Conservation (phyloP, 2,329 filamentous ascomycete species). For the Tolypocladium capitatum region DNA sequence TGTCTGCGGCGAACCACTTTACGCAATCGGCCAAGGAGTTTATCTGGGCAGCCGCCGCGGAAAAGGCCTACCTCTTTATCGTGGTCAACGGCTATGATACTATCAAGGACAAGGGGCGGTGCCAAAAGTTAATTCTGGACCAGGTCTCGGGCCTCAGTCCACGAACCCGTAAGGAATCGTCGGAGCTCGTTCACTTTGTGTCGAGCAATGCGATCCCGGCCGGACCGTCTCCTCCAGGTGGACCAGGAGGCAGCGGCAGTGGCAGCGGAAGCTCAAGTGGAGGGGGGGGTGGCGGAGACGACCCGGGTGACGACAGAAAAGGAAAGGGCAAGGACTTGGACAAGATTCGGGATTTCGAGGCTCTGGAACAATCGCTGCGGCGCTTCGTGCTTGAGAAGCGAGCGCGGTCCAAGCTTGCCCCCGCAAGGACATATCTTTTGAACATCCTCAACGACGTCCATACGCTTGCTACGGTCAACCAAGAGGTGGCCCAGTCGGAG, state of each 20-base stretch:
- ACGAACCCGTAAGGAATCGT: conserved; percentile 80
- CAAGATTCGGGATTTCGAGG: conserved; percentile 79
- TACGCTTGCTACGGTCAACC: conserved; percentile 72
- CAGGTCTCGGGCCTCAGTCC: conserved; percentile 83
- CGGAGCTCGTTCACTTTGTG: conserved; percentile 92
- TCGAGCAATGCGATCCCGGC: conserved; percentile 91
- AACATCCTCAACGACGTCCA: conserved; percentile 85
- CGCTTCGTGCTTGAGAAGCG: conserved; percentile 94
- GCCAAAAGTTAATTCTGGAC: conserved; percentile 84
- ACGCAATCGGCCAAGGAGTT: conserved; percentile 97
- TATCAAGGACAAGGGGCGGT: conserved; percentile 82
- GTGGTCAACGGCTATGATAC: conserved; percentile 96
- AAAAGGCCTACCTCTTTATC: conserved; percentile 98
- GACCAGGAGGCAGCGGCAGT: conserved; percentile 39
- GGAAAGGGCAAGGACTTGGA: conserved; percentile 80
- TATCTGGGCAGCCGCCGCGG: conserved; percentile 84
- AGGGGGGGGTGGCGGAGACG: conserved; percentile 42
- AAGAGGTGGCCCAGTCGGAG: conserved; percentile 74
- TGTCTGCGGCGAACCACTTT: conserved; percentile 95
- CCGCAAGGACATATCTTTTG: conserved; percentile 86
- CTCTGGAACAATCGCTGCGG: conserved; percentile 74
- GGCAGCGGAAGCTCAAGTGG: conserved; percentile 38
- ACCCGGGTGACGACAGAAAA: conserved; percentile 46
- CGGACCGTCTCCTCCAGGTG: conserved; percentile 42
- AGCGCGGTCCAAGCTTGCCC: conserved; percentile 86